Evolutionary conservation across 139 green algal species (phyloP), one percentile per base, ranked within the genome.

Genomic region (Chlorella sp.): DNA sequence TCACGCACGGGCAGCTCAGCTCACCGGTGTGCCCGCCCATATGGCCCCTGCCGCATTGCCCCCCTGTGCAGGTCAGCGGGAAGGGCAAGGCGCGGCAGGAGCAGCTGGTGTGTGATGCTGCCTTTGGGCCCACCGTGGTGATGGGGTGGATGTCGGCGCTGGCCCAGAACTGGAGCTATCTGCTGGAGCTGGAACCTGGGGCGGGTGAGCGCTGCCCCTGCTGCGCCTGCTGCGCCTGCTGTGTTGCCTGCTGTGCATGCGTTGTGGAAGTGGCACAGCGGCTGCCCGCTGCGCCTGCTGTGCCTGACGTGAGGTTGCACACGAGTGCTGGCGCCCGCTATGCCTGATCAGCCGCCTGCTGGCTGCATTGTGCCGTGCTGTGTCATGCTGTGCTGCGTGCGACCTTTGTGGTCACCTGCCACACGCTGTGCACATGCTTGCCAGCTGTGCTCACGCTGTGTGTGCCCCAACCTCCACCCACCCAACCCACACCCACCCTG

Each of bases 21-120:
- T 2, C 22, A 71, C 64, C 21, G 22, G 11, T 18, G 64, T 71
- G 64, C 24, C n/a, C n/a, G 22, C 64, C 21, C 64, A 71, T 71
- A 14, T 71, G 64, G 11, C 22, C 64, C 64, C 22, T 32, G 64
- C 21, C 5, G 64, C 64, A 14, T 18, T 71, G 60, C 60, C 60
- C 15, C 60, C 60, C 15, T 86, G 81, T 36, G 22, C 82, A 86
- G 82, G 40, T 76, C 15, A 86, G 61, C 32, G 53, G 81, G 22
- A 86, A 86, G n/a, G 57, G 34, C 82, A 86, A 86, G 82, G 19
- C 21, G 34, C 15, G 34, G 75, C 75, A 48, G n/a, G 82, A 86
- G 14, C 40, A 4, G 18, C 82, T 39, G 18, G 24, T 86, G 82
- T 86, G 82, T 22, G 82, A 76, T 0, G 82, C 82, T 14, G 28